Evolutionary conservation across 345 rosid species (phyloP), one percentile per base, ranked within the genome.

Genomic region (Linum lewisii): DNA sequence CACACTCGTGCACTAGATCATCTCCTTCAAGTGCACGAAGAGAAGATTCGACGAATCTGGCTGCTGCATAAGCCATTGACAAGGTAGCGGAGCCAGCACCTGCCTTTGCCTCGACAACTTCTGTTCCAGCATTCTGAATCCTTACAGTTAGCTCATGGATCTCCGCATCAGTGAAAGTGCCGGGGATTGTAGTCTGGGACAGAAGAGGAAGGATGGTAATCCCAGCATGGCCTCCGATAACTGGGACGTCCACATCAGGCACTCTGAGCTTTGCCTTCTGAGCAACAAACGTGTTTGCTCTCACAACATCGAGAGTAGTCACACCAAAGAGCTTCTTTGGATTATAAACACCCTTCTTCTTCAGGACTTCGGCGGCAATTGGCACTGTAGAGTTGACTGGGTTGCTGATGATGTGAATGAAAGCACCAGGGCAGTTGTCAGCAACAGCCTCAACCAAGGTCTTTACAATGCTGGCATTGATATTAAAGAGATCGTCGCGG

Each of bases 21-120:
- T 87, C 95, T 49, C 99, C 97, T 47, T 87, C 96, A 56, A 93
- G 78, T 44, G 97, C 97, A 58, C 95, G 89, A 20, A 93, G 95
- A 61, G 97, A 89, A 21, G 99, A 87, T 79, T 93, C 99, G 0
- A 90, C 94, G 66, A 93, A 89, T 79, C 97, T 81, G 14, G 97
- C 99, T 7, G 95, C 95, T 15, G 95, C 97, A 70, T 93, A 90
- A 5, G 97, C 99, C 97, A 93, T 93, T 6, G 99, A 90, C 60
- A 93, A 73, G 16, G 97, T 93, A 29, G 99, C 96, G 47, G 97
- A 93, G 38, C 99, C 99, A 15, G 94, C 92, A 67, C 99, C 96
- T 0, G 90, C 99, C 78, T 89, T 93, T 0, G 96, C 97, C 75
- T 93, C 97, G 67, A 90, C 96, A 23, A 93, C 96, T 78, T 90